A percentile compares a stretch with the other conserved stretches of the same genome.
phyloP scores from a whole-genome alignment of 768 basidiomycete genomes.

The Leccinellum albellum region DNA sequence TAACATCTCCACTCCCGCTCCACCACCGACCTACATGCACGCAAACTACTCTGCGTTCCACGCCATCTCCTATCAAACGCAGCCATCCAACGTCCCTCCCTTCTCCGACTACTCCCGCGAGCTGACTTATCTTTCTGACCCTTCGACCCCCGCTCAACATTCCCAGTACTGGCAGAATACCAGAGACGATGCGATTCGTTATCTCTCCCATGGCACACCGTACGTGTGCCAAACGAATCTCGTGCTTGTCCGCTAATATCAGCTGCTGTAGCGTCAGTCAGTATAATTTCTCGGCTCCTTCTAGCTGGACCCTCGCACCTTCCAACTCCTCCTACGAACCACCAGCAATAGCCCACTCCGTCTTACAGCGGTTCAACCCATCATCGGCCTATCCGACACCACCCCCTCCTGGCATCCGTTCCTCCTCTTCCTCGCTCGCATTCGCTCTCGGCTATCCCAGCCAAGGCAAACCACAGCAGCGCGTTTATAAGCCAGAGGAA shows the following conservation, averaged over 20 bases:
- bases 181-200: constrained; percentile 56
- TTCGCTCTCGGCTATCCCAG: constrained; percentile 58
- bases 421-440: constrained; percentile 74
- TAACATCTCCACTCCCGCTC: constrained; percentile 53
- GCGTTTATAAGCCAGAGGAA: constrained; percentile 49
- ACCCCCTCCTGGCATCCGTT: constrained; percentile 56
- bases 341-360: constrained; percentile 55
- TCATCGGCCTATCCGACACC: constrained; percentile 68
- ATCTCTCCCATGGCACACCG: constrained; percentile 53
- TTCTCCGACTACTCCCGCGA: constrained; percentile 70
- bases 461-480: constrained; percentile 23
- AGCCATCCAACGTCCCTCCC: constrained; percentile 43
- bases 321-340: constrained; percentile 53
- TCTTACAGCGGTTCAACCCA: constrained; percentile 63
- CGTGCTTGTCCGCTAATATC: constrained; percentile 1
- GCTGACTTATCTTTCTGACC: constrained; percentile 50
- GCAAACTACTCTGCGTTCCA: constrained; percentile 34
- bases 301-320: constrained; percentile 40
- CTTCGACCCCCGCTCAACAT: constrained; percentile 41
- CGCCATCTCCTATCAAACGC: constrained; percentile 26
- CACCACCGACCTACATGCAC: constrained; percentile 62
- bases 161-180: constrained; percentile 63
- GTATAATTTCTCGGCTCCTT: constrained; percentile 31
- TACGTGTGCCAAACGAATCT: constrained; percentile 31
- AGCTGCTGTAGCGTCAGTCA: constrained; percentile 21